Percentiles rank a stretch among this genome's conserved stretches.
phyloP scores from a whole-genome alignment of 1,139 yeast species.

The Eremothecium cymbalariae region DNA sequence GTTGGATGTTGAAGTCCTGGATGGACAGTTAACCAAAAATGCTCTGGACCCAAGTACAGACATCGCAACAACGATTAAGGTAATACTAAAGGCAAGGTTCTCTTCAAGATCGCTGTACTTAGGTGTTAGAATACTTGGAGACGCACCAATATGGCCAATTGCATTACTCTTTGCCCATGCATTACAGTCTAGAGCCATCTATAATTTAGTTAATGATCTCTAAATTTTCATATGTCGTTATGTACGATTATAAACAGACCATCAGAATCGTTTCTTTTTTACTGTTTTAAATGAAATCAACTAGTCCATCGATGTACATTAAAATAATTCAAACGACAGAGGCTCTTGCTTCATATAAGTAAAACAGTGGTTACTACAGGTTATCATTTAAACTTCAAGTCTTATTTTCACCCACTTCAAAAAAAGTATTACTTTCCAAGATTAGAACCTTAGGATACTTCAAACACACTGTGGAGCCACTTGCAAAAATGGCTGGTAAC shows the following conservation, averaged over 20 bases:
- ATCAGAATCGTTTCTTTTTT: no score
- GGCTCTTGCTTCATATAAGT: no score
- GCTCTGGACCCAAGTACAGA: conserved; percentile 39
- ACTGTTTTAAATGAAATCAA: no score
- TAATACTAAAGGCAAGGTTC: conserved; percentile 41
- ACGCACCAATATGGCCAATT: conserved; percentile 79
- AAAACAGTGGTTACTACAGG: no score
- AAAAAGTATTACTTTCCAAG: no score
- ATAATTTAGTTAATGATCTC: conserved; percentile 14
- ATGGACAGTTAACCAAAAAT: conserved; percentile 38
- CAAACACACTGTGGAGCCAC: no score
- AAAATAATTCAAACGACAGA: no score
- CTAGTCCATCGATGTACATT: no score
- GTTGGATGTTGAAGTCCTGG: conserved; percentile 41
- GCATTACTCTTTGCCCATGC: conserved; percentile 72
- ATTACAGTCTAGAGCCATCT: conserved; percentile 54
- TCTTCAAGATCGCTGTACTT: conserved; percentile 51
- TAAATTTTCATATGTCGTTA: not conserved
- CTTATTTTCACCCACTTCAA: no score
- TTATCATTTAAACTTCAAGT: no score
- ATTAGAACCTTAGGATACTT: no score
- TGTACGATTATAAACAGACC: not conserved
- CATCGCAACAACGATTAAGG: conserved; percentile 36
- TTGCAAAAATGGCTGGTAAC: conserved; percentile 10
- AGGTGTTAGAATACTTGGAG: conserved; percentile 67